phyloP scores from a whole-genome alignment of 2,329 filamentous ascomycete species.

The Fusarium sp. region DNA sequence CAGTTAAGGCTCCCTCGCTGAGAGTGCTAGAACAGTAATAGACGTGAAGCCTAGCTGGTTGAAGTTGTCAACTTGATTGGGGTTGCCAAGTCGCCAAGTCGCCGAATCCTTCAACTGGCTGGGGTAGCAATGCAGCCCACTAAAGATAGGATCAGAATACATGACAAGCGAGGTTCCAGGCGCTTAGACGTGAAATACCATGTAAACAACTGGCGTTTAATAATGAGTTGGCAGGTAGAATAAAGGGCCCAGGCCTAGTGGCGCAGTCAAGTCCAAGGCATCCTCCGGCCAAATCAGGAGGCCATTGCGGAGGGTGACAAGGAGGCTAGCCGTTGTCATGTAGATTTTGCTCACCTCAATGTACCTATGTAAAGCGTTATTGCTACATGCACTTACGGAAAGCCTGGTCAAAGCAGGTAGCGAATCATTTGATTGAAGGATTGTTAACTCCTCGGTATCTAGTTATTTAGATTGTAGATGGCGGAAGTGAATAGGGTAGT shows the following conservation, averaged over 20 bases:
- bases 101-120: conserved; percentile 1
- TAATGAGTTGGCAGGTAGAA: neutral
- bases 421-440: no score
- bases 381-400: neutral
- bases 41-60: neutral
- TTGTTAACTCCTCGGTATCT: no score
- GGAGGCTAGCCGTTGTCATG: neutral
- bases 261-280: neutral
- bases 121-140: neutral
- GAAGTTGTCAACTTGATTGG: neutral
- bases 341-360: neutral
- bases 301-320: neutral
- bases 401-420: no score
- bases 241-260: neutral
- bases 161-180: neutral
- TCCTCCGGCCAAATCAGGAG: neutral
- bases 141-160: neutral
- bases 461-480: no score
- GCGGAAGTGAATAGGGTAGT: no score
- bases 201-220: neutral
- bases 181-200: conserved; percentile 9
- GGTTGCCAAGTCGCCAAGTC: conserved; percentile 11
- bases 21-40: neutral
- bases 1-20: neutral
- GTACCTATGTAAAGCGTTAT: neutral